Percentiles rank a stretch among this genome's conserved stretches.
Evolutionary conservation across 768 basidiomycete species (phyloP).

Genomic region (Clitopilus hobsonii): DNA sequence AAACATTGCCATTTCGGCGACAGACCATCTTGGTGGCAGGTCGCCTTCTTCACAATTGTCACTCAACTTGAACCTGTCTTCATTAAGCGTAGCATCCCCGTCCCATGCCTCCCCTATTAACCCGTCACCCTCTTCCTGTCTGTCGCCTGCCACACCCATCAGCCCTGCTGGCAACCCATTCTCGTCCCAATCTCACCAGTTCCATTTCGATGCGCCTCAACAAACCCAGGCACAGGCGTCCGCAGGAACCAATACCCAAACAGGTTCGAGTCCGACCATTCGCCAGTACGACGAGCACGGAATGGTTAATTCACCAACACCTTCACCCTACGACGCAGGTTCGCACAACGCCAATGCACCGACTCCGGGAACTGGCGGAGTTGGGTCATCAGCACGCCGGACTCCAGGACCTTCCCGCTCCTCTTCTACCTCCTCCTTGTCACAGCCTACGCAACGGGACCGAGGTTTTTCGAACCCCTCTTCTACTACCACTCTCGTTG

Average conservation of each 20-base stretch:
- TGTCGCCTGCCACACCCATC: conserved; percentile 58
- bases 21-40: background rate
- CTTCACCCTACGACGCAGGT: conserved; percentile 20
- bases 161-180: conserved; percentile 44
- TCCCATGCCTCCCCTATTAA: conserved; percentile 61
- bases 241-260: background rate
- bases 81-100: conserved; percentile 63
- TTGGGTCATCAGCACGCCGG: conserved; percentile 11
- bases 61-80: conserved; percentile 65
- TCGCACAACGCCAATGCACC: conserved; percentile 15
- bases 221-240: conserved; percentile 12
- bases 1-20: background rate
- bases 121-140: conserved; percentile 32
- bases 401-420: conserved; percentile 28
- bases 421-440: conserved; percentile 46
- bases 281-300: conserved; percentile 24
- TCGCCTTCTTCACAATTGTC: conserved; percentile 18
- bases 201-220: conserved; percentile 44
- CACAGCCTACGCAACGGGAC: conserved; percentile 57
- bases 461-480: conserved; percentile 52
- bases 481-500: conserved; percentile 25
- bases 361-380: background rate
- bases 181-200: conserved; percentile 17
- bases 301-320: conserved; percentile 9
- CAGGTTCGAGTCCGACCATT: background rate